phyloP scores from a whole-genome alignment of 2,329 filamentous ascomycete genomes.

The Emericellopsis atlantica region DNA sequence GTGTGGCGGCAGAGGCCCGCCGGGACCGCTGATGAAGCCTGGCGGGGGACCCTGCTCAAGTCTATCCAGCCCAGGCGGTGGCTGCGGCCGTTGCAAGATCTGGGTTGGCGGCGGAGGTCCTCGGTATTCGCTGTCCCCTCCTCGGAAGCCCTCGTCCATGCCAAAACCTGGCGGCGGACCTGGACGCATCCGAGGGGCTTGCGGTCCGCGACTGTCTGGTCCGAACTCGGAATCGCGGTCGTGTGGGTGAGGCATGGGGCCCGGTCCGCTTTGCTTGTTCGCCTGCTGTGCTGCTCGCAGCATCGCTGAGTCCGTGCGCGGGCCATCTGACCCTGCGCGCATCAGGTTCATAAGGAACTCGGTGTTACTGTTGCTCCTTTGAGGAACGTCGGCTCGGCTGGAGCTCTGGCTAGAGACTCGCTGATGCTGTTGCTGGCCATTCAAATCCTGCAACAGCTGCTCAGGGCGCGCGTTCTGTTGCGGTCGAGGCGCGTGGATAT shows the following conservation, averaged over 20 bases:
- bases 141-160: conserved; percentile 40
- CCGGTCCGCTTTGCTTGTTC: conserved; percentile 20
- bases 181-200: conserved; percentile 28
- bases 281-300: conserved; percentile 23
- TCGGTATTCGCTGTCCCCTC: conserved; percentile 26
- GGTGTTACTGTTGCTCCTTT: conserved; percentile 51
- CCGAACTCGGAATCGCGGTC: conserved; percentile 36
- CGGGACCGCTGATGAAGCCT: conserved; percentile 9
- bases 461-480: conserved; percentile 42
- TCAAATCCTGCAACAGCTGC: conserved; percentile 48
- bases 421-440: conserved; percentile 38
- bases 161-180: conserved; percentile 35
- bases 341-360: conserved; percentile 81
- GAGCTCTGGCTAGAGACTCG: conserved; percentile 38
- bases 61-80: conserved; percentile 42
- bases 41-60: conserved; percentile 14
- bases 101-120: conserved; percentile 45
- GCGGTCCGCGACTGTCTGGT: conserved; percentile 17
- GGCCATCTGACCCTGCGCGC: conserved; percentile 37
- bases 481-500: conserved; percentile 38
- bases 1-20: neutral
- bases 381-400: conserved; percentile 28
- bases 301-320: conserved; percentile 37
- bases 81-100: conserved; percentile 51
- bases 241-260: conserved; percentile 29